Percentiles rank a stretch among this genome's conserved stretches.
Conservation (phyloP, 1,284 basidiomycete genomes). For the Naganishia albida region DNA sequence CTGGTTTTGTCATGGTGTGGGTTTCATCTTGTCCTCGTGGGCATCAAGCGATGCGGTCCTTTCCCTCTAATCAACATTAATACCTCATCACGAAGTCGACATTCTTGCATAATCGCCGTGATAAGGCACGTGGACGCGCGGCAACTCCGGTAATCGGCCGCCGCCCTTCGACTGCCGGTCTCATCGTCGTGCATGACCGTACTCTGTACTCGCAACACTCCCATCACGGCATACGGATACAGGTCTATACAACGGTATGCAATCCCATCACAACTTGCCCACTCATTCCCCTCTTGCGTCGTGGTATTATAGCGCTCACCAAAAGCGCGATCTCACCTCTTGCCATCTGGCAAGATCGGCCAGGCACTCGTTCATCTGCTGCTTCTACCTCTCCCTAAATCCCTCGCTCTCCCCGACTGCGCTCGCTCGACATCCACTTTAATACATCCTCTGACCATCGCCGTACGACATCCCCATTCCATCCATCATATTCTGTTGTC, state of each 20-base stretch:
- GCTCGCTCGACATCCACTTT: neutral
- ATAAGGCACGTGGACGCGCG: neutral
- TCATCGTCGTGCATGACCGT: neutral
- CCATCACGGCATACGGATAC: slow-evolving; percentile 1
- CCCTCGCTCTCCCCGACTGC: neutral
- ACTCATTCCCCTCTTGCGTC: neutral
- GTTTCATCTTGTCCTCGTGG: neutral
- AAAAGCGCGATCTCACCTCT: neutral
- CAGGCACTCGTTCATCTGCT: no score
- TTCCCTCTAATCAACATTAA: neutral
- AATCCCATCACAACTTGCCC: slow-evolving; percentile 8
- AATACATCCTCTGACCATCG: slow-evolving; percentile 12
- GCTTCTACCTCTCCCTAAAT: neutral
- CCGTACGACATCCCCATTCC: slow-evolving; percentile 22
- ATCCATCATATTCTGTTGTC: slow-evolving; percentile 13
- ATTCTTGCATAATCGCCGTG: neutral
- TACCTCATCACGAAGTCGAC: neutral
- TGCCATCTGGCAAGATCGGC: neutral
- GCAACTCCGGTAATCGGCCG: slow-evolving; percentile 1
- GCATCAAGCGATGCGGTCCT: no score
- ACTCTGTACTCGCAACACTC: neutral
- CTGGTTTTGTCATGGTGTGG: slow-evolving; percentile 1
- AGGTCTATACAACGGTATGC: slow-evolving; percentile 22
- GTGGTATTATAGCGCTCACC: neutral
- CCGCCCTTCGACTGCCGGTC: neutral